These are phyloP conservation scores for Xylariomycetidae sp. DNA, from an alignment of 2,329 filamentous ascomycete genomes.

Conservation along the genomic window DNA sequence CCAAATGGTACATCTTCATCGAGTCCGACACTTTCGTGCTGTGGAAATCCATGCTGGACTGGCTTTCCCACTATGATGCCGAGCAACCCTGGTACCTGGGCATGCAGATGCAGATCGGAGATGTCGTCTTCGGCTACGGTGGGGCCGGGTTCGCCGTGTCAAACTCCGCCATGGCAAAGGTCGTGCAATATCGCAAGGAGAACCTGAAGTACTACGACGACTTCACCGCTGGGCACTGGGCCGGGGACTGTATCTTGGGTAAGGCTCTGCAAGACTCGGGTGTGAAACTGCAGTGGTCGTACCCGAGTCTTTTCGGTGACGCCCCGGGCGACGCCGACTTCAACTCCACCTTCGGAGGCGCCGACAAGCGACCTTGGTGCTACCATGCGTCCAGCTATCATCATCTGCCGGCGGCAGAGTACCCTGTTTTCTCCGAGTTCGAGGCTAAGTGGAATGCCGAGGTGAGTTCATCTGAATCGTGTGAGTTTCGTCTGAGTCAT, in stretches of 20 bases:
- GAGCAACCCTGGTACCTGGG: constrained; percentile 46
- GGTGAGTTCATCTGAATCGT: constrained; percentile 16
- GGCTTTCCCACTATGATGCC: constrained; percentile 46
- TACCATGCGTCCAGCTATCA: constrained; percentile 45
- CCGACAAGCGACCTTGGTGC: constrained; percentile 42
- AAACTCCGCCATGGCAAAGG: constrained; percentile 39
- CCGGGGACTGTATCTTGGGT: constrained; percentile 45
- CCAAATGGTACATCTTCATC: constrained; percentile 56
- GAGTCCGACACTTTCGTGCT: constrained; percentile 55
- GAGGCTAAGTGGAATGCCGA: constrained; percentile 32
- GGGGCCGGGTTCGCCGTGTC: constrained; percentile 50
- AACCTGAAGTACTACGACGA: constrained; percentile 38
- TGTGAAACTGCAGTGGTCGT: constrained; percentile 39
- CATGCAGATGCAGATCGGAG: constrained; percentile 46
- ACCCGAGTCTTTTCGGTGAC: constrained; percentile 38
- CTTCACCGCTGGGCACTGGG: constrained; percentile 41
- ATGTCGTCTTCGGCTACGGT: constrained; percentile 47
- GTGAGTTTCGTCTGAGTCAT: constrained; percentile 2
- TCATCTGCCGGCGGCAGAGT: constrained; percentile 38
- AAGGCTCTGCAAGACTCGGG: constrained; percentile 41
- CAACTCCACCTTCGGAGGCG: constrained; percentile 33
- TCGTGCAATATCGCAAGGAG: constrained; percentile 35
- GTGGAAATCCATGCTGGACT: constrained; percentile 47
- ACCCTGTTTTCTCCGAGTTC: constrained; percentile 38
- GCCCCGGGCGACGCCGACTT: constrained; percentile 38